These are phyloP conservation scores for Vitis rotundifolia DNA, from an alignment of 164 flowering plant species.

Conservation along the genomic window DNA sequence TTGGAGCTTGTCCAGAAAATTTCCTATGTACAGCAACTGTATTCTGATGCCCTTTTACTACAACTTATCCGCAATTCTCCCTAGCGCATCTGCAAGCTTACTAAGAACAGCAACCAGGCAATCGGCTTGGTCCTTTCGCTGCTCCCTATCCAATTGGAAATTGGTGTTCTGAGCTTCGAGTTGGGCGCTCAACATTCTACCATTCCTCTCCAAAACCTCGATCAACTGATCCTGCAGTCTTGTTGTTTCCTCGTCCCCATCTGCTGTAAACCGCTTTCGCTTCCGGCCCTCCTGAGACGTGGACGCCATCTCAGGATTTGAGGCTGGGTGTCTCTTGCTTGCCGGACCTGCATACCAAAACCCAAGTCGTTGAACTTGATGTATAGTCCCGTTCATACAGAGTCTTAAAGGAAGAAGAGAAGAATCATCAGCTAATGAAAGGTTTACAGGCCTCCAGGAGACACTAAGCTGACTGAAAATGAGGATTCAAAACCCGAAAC, in stretches of 20 bases:
- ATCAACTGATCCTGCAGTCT: constrained; percentile 51
- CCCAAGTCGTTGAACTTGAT: too few relatives aligned
- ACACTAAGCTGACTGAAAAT: too few relatives aligned
- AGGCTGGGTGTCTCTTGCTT: constrained; percentile 38
- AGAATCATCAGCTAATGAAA: too few relatives aligned
- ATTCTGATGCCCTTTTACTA: constrained; percentile 24
- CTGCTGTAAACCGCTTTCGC: constrained; percentile 47
- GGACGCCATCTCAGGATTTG: constrained; percentile 51
- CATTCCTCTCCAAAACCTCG: constrained; percentile 61
- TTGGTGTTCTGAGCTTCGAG: constrained; percentile 73
- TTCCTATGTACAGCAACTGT: constrained; percentile 25
- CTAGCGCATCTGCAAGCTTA: constrained; percentile 83
- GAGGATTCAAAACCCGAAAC: too few relatives aligned
- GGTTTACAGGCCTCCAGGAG: too few relatives aligned
- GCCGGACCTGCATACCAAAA: constrained; percentile 32
- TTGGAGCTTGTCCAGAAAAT: neutral
- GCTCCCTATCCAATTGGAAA: constrained; percentile 62
- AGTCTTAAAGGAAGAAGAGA: too few relatives aligned
- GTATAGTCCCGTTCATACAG: too few relatives aligned
- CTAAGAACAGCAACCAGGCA: constrained; percentile 63
- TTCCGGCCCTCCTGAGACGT: constrained; percentile 58
- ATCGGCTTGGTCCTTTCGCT: constrained; percentile 56
- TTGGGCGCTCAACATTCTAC: constrained; percentile 56
- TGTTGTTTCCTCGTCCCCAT: constrained; percentile 35
- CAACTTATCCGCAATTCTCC: constrained; percentile 77